Base-by-base conservation (phyloP, 2,329 filamentous ascomycete genomes). In the Zymoseptoria passerinii region DNA sequence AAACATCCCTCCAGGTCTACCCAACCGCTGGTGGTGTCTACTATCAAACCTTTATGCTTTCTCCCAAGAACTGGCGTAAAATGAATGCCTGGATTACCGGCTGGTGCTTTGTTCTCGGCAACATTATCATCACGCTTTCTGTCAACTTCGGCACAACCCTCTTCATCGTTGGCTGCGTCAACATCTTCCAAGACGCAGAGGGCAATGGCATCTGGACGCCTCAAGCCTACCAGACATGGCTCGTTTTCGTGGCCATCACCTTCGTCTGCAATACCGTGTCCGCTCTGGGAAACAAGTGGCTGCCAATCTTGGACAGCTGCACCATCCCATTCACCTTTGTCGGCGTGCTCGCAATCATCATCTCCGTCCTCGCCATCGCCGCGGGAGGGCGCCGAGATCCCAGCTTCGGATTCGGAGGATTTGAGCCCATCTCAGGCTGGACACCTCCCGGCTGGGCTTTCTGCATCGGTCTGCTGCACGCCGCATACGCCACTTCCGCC, bases 111-210 rank as follows among this genome's bases (percentile, higher is more conserved):
- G 81, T 89, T 18, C 84, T 90, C 54, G 89, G 89, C 59, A 91
- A 91, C 74, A 86, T 90, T 71, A 90, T 86, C 64, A 92, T 92
- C 65, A 90, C 88, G 0, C 78, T 90, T n/a, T 82, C 87, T n/a
- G 87, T 90, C 70, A 89, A 89, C 76, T 91, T 90, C 67, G 88
- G 87, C 68, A 81, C 80, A n/a, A 74, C 80, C 3, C 72, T 79
- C 16, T 82, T 83, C 71, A 70, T 82, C 54, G 74, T 80, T 63
- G 78, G 76, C 51, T 82, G 80, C 63, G 74, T 83, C 68, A 81
- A 83, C 65, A 76, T 83, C 56, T 83, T 82, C 67, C 75, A 78
- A 61, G 70, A 71, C 53, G 28, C 3, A 18, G 71, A 74, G 2
- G 79, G 78, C 16, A 73, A 75, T 20, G 76, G 76, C 18, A 74